Evolutionary conservation across 1,284 basidiomycete genomes (phyloP).

Genomic region (Trichosporon inkin): DNA sequence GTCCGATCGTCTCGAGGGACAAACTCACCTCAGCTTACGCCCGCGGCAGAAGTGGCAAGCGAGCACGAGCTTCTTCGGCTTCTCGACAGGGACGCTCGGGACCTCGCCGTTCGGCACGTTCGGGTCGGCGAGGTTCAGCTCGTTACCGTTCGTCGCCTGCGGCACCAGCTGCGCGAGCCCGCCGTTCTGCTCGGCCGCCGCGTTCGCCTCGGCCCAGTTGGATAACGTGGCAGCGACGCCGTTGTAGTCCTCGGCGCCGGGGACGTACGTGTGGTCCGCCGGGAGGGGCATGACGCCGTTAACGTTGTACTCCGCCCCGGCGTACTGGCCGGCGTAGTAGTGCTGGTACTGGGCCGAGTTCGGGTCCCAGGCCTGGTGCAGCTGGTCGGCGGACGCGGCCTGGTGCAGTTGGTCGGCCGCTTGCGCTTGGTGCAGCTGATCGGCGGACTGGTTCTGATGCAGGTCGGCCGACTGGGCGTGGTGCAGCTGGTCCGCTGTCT

Average conservation of each 20-base stretch:
- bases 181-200: slow-evolving; percentile 10
- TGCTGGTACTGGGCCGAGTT: slow-evolving; percentile 5
- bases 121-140: slow-evolving; percentile 2
- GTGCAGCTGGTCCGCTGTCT: not conserved
- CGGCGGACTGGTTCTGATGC: not conserved
- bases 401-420: not conserved
- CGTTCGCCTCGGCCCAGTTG: slow-evolving; percentile 21
- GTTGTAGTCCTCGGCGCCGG: slow-evolving; percentile 18
- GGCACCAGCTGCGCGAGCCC: slow-evolving; percentile 2
- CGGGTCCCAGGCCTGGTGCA: slow-evolving; percentile 5
- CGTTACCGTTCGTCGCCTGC: slow-evolving; percentile 13
- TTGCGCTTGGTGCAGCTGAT: not conserved
- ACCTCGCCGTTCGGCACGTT: slow-evolving; percentile 9
- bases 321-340: slow-evolving; percentile 3
- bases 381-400: not conserved
- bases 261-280: slow-evolving; percentile 18
- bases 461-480: not conserved
- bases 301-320: slow-evolving; percentile 4
- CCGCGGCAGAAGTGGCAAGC: slow-evolving; percentile 52
- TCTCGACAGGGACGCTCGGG: slow-evolving; percentile 10
- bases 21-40: slow-evolving; percentile 51
- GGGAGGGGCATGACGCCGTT: slow-evolving; percentile 2
- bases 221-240: slow-evolving; percentile 19
- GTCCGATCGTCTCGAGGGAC: no score
- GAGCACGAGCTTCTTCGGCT: slow-evolving; percentile 44